phyloP scores from a whole-genome alignment of 129 eudicot genomes.

The Artemisia annua region DNA sequence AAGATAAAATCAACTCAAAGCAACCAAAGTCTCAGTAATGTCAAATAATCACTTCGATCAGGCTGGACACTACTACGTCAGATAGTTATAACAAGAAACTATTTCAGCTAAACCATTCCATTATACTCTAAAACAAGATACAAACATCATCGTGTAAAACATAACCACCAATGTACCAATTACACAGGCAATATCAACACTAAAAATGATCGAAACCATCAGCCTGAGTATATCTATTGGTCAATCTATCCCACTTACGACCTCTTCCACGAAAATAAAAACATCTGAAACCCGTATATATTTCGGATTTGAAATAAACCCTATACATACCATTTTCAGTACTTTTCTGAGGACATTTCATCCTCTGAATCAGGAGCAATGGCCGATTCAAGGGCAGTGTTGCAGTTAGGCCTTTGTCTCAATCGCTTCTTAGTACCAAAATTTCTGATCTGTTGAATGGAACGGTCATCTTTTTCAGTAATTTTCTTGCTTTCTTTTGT shows the following conservation, averaged over 20 bases:
- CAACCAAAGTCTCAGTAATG: too few species aligned
- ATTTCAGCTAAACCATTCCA: conserved; percentile 7
- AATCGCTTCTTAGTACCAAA: conserved; percentile 49
- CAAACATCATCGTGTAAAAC: conserved; percentile 10
- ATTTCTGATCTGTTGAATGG: conserved; percentile 32
- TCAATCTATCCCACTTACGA: not conserved
- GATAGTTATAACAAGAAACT: not conserved
- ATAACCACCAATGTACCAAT: conserved; percentile 1
- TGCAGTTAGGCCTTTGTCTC: conserved; percentile 58
- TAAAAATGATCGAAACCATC: not conserved
- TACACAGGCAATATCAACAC: conserved; percentile 11
- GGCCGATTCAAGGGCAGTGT: conserved; percentile 45
- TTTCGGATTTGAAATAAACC: not conserved
- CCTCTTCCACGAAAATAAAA: not conserved
- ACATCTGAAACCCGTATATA: not conserved
- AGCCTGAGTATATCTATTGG: not conserved
- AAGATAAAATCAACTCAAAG: too few species aligned
- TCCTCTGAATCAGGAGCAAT: conserved; percentile 66
- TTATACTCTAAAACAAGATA: not conserved
- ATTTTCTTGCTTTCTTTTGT: conserved; percentile 26
- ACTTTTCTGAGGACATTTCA: conserved; percentile 31
- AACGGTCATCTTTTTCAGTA: conserved; percentile 36
- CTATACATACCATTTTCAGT: conserved; percentile 14
- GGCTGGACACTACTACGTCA: not conserved
- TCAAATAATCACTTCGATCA: too few species aligned